These are phyloP conservation scores for Cenchrus americanus DNA, from an alignment of 176 grass and related monocot genomes.

Conservation along the genomic window DNA sequence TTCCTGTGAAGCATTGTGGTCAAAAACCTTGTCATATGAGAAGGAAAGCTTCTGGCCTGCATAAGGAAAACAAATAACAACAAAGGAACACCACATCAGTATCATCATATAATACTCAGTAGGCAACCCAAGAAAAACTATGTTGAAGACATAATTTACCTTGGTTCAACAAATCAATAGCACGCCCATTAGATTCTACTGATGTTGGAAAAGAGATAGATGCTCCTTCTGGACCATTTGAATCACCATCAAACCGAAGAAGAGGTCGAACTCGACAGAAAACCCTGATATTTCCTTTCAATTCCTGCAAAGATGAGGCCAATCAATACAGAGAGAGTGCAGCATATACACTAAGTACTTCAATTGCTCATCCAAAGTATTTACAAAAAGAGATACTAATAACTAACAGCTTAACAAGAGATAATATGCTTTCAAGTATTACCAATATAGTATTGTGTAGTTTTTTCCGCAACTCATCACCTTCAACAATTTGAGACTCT, in stretches of 20 bases:
- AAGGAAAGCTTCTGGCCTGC: constrained; percentile 78
- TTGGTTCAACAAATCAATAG: constrained; percentile 76
- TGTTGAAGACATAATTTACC: constrained; percentile 39
- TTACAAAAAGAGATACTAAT: background rate
- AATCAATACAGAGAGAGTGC: background rate
- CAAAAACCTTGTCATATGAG: constrained; percentile 95
- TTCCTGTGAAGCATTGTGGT: constrained; percentile 71
- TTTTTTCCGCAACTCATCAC: constrained; percentile 80
- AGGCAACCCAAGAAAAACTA: background rate
- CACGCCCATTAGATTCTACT: constrained; percentile 66
- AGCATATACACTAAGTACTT: background rate
- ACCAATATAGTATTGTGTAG: constrained; percentile 98
- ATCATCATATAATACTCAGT: background rate
- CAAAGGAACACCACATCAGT: background rate
- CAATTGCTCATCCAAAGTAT: background rate
- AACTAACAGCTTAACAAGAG: background rate
- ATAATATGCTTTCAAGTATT: background rate
- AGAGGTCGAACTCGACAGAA: constrained; percentile 92
- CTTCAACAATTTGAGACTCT: constrained; percentile 85
- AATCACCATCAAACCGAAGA: constrained; percentile 49
- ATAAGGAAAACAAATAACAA: constrained; percentile 44
- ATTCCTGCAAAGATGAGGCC: constrained; percentile 60
- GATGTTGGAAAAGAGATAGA: constrained; percentile 84
- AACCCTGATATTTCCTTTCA: constrained; percentile 97
- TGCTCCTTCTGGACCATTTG: constrained; percentile 45